Evolutionary conservation across 495 filamentous ascomycete species (phyloP), one percentile per base, ranked within the genome.

Genomic region (Xylaria scruposa): DNA sequence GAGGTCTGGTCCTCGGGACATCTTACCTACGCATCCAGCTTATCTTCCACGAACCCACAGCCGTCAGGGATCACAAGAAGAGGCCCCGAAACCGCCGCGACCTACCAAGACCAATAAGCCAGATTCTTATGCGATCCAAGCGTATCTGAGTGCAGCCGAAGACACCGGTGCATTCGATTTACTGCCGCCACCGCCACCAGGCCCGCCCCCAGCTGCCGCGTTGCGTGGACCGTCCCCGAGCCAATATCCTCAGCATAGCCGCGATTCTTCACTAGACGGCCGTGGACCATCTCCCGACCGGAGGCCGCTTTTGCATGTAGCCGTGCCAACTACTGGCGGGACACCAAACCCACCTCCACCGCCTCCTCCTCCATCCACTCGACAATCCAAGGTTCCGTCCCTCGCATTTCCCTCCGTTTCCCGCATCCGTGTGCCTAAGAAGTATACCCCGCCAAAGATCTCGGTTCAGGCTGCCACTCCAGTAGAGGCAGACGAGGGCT

Each of bases 11-110:
- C 70, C 68, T 70, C 54, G 71, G 46, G 76, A 67, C 72, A 78
- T 78, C 26, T 79, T 85, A 72, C 84, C 84, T n/a, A 79, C 82
- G 6, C 84, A 85, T 62, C 83, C 83, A 17, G 84, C 84, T n/a
- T 86, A 86, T 69, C 77, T 85, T 24, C 82, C 84, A 1, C 73
- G 73, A 12, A 74, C 79, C 3, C 59, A 81, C 19, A 81, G 83
- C 47, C 77, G 83, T 2, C 78, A 74, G 26, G 61, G 63, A 4
- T 67, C 78, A n/a, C 59, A 75, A 49, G 70, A 68, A 15, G 67
- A 24, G 29, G 70, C 75, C 29, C 73, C 69, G 49, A 76, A 53
- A 51, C 74, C 65, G 2, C 75, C 73, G 38, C 68, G 58, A 46
- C 33, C 68, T 24, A 40, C 70, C 53, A 76, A 79, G 54, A 65